These are phyloP conservation scores for Trichoderma brevicompactum DNA, from an alignment of 2,329 filamentous ascomycete species.

Conservation along the genomic window DNA sequence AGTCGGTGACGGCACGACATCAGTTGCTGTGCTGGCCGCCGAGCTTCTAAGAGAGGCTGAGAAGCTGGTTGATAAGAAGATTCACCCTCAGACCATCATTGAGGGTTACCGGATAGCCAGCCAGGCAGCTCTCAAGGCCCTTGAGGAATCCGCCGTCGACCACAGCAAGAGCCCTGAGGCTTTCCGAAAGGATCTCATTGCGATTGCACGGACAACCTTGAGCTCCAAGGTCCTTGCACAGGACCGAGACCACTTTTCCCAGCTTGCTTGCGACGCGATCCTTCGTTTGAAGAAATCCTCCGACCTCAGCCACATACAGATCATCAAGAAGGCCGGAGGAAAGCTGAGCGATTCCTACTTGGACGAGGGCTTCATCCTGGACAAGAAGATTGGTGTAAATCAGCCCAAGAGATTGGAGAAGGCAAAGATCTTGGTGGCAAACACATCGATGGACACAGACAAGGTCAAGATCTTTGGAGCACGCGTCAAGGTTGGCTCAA, in stretches of 20 bases:
- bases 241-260: constrained; percentile 88
- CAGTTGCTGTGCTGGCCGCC: constrained; percentile 92
- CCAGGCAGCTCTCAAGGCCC: constrained; percentile 79
- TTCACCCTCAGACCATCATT: constrained; percentile 99
- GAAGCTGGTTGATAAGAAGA: constrained; percentile 96
- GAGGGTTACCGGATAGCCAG: constrained; percentile 98
- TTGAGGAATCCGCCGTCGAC: constrained; percentile 85
- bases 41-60: constrained; percentile 96
- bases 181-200: constrained; percentile 86
- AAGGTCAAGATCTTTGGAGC: constrained; percentile 99
- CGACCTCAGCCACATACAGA: constrained; percentile 96
- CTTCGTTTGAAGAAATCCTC: constrained; percentile 86
- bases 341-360: constrained; percentile 98
- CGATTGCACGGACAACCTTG: constrained; percentile 92
- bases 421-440: constrained; percentile 96
- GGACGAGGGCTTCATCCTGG: constrained; percentile 96
- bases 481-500: constrained; percentile 93
- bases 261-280: constrained; percentile 88
- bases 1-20: constrained; percentile 96
- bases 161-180: constrained; percentile 81
- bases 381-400: constrained; percentile 99
- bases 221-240: constrained; percentile 97
- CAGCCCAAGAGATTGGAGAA: constrained; percentile 97
- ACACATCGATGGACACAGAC: constrained; percentile 99
- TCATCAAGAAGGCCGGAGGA: constrained; percentile 98